Evolutionary conservation across 176 grass and related monocot species (phyloP), one percentile per base, ranked within the genome.

Genomic region (Aegilops tauschii): DNA sequence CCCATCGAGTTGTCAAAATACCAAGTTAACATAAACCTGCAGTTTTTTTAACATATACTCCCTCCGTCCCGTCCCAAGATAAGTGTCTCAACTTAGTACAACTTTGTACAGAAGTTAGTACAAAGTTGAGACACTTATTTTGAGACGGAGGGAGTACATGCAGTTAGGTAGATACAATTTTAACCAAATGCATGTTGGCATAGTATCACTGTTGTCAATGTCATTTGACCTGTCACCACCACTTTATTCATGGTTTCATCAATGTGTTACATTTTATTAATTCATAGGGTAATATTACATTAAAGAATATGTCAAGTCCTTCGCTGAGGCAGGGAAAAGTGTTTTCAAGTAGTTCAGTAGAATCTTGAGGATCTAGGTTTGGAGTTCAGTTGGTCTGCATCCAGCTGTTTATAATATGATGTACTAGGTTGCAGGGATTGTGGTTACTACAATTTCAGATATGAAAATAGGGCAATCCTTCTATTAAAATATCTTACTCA

Each of bases 191-290:
- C 76, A 16, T 29, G 32, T 8, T 54, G 27, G 27, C 9, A 78
- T 78, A 78, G 76, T 78, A 36, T 14, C 52, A 79, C 32, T 16
- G 32, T 79, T 79, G 76, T 37, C 23, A 62, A 63, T 79, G 56
- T 68, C 20, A 35, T 61, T 59, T 81, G 79, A 52, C 79, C 67
- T 17, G 42, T 34, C 11, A 61, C 35, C 58, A 28, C 58, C 9
- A 18, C 65, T 66, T 11, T 80, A 65, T 47, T 80, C 61, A 66
- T 27, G 47, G 39, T 80, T 25, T 40, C 3, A 27, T 63, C 21
- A 63, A 80, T 50, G 6, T 27, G 61, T 73, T 28, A 69, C 12
- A 63, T 73, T 81, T 20, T 64, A 80, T 52, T 80, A 27, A 31
- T 69, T 79, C 25, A 61, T 73, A 80, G 20, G 36, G 29, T 6